Percentiles rank a stretch among this genome's conserved stretches.
Evolutionary conservation across 139 green algal genomes (phyloP).

Genomic region (Auxenochlorella protothecoides): DNA sequence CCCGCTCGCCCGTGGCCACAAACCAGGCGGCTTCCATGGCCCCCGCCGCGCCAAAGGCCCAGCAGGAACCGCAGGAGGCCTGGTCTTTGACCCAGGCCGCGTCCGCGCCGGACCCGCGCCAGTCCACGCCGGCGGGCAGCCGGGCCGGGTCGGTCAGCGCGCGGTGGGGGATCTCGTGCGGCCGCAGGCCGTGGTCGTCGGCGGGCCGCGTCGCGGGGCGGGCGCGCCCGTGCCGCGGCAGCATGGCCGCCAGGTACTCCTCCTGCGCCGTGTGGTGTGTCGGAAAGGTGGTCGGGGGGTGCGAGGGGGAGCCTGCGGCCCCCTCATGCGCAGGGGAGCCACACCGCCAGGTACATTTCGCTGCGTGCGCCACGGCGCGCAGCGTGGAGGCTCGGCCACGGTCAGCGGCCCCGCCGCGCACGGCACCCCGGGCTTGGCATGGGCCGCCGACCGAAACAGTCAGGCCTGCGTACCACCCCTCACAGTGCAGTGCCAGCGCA

Average conservation of each 20-base stretch:
- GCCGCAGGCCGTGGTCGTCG: neutral
- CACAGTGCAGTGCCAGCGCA: no score
- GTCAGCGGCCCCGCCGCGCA: no score
- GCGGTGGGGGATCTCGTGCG: slow-evolving; percentile 23
- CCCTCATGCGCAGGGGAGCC: no score
- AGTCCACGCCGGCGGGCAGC: slow-evolving; percentile 44
- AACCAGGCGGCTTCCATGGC: slow-evolving; percentile 54
- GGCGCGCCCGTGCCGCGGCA: slow-evolving; percentile 13
- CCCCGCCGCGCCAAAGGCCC: slow-evolving; percentile 39
- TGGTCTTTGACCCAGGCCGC: slow-evolving; percentile 55
- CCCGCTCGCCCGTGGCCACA: slow-evolving; percentile 40
- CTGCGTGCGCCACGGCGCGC: no score
- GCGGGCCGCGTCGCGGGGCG: neutral
- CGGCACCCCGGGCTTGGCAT: no score
- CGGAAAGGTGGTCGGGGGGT: no score
- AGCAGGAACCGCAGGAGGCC: slow-evolving; percentile 50
- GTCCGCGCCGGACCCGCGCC: slow-evolving; percentile 48
- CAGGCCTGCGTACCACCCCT: no score
- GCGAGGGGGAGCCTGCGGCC: no score
- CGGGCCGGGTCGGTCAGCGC: neutral
- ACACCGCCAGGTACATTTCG: no score
- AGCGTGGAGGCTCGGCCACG: no score
- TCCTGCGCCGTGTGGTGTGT: slow-evolving; percentile 9
- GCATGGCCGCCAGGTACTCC: slow-evolving; percentile 36
- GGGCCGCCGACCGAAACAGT: no score